Evolutionary conservation across 2,329 filamentous ascomycete species (phyloP), one percentile per base, ranked within the genome.

Genomic region (Lasiodiplodia gonubiensis): DNA sequence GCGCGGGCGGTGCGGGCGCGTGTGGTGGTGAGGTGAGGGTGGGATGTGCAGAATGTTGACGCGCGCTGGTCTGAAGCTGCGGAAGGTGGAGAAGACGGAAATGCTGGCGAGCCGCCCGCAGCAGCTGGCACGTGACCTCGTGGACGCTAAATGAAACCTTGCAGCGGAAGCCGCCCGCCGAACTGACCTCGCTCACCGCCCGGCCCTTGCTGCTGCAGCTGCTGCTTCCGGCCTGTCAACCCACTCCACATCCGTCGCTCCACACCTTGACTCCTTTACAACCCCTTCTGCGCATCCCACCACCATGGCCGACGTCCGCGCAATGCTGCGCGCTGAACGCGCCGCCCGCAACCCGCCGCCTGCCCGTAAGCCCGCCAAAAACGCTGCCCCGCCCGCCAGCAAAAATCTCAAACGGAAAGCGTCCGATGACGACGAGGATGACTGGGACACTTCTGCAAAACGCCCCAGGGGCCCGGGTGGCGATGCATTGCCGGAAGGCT

Each of bases 261-360:
- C 64, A 33, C 64, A 39, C 30, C 27, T 16, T 12, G 25, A 18
- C 39, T 48, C 39, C 53, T 16, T 25, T 27, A 5, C 30, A 18
- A 16, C 33, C 53, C 30, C n/a, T 12, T 46, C 37, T 27, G 37
- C n/a, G 12, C 23, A 11, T 27, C 39, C 35, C 42, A 30, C 39
- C 53, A 65, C 48, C 67, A 80, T 80, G 78, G 77, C 78, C 11
- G 77, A 80, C 71, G 77, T 77, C 37, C 77, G 78, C 54, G 72
- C 78, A 14, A 55, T 80, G 67, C 74, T 80, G 51, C 77, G 77
- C 66, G 76, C 79, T 70, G 76, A 80, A 69, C 76, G 77, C 21
- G 77, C 77, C 65, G 74, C 76, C 53, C 74, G 77, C 51, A 63
- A 33, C 18, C 55, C 52, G 49, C 66, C 66, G 37, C 57, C 75